Conservation (phyloP, 257 asterid species). For the Nyctanthes arbortristis region DNA sequence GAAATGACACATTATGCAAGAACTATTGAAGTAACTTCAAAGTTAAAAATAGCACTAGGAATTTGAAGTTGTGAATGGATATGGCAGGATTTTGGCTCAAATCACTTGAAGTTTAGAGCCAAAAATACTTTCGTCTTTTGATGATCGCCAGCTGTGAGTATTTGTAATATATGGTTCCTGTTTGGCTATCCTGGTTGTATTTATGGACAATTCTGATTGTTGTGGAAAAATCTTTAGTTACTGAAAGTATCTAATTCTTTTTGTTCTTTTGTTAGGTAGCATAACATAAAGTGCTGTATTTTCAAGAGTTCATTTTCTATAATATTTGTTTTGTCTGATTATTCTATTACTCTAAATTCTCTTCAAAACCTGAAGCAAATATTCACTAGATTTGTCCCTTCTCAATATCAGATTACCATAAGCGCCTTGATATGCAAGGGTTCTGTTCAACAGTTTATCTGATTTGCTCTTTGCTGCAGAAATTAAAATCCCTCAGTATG, state of each 20-base stretch:
- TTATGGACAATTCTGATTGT: neutral
- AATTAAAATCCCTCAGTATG: conserved; percentile 73
- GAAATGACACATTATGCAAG: neutral
- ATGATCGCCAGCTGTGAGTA: neutral
- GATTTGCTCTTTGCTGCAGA: conserved; percentile 42
- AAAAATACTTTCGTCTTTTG: neutral
- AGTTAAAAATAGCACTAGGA: neutral
- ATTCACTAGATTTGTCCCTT: neutral
- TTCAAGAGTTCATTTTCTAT: neutral
- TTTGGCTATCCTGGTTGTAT: neutral
- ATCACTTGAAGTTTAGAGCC: neutral
- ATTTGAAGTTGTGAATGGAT: neutral
- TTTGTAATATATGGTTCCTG: neutral
- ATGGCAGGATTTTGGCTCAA: neutral
- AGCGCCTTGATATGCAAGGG: neutral
- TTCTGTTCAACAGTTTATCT: conserved; percentile 8
- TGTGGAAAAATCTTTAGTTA: no score
- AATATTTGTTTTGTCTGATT: neutral
- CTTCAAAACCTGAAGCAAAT: neutral
- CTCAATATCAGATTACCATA: neutral
- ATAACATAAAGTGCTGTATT: neutral
- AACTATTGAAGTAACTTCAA: no score
- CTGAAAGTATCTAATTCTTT: no score
- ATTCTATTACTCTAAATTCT: neutral
- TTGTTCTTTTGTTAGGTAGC: no score